phyloP scores from a whole-genome alignment of 768 basidiomycete species.

The Amanita brunnescens region DNA sequence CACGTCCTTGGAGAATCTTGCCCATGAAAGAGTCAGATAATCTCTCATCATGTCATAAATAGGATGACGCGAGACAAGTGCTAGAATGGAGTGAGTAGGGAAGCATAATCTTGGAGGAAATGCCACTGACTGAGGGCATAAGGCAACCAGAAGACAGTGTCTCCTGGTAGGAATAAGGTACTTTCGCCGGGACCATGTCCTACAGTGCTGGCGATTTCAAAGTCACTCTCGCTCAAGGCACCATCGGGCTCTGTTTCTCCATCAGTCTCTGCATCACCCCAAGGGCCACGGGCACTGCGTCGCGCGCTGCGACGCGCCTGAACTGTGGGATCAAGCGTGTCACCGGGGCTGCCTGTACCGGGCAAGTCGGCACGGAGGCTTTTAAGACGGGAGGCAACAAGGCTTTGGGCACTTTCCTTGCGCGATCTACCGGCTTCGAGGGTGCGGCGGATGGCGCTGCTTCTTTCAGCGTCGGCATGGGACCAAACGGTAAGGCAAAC shows the following conservation, averaged over 20 bases:
- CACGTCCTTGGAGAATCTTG: slow-evolving; percentile 89
- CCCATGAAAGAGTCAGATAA: slow-evolving; percentile 93
- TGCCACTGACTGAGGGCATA: slow-evolving; percentile 72
- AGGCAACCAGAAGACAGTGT: slow-evolving; percentile 92
- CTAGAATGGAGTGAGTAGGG: slow-evolving; percentile 23
- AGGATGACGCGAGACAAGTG: slow-evolving; percentile 84
- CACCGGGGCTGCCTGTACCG: slow-evolving; percentile 32
- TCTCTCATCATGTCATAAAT: slow-evolving; percentile 95
- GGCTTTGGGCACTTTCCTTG: slow-evolving; percentile 72
- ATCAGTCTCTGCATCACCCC: slow-evolving; percentile 70
- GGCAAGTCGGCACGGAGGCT: slow-evolving; percentile 48
- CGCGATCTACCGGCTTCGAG: slow-evolving; percentile 71
- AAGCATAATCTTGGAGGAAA: background rate
- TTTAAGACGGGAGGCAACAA: slow-evolving; percentile 60
- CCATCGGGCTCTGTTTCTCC: slow-evolving; percentile 68
- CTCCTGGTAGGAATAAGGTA: slow-evolving; percentile 80
- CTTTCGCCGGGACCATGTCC: slow-evolving; percentile 83
- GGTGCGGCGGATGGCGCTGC: slow-evolving; percentile 74
- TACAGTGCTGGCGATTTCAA: slow-evolving; percentile 71
- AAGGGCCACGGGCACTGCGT: slow-evolving; percentile 57
- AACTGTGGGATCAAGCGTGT: slow-evolving; percentile 37
- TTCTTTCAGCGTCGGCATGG: slow-evolving; percentile 85
- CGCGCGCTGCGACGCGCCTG: slow-evolving; percentile 50
- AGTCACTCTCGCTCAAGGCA: slow-evolving; percentile 80
- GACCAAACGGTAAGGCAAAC: slow-evolving; percentile 95